Conservation (phyloP, 1,284 basidiomycete genomes). For the Inonotus obliquus region DNA sequence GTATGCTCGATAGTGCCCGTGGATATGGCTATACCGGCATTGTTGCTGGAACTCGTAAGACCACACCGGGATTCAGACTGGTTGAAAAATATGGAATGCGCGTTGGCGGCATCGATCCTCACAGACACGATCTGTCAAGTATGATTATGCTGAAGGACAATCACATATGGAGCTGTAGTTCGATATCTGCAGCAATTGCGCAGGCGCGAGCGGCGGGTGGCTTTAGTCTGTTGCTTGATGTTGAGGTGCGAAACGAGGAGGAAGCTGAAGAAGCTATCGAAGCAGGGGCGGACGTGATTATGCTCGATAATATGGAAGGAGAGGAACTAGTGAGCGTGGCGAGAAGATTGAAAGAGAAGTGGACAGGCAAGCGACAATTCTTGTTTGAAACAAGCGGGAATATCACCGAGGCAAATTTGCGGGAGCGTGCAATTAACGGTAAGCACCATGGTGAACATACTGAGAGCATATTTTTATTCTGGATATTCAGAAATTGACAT, state of each 20-base stretch:
- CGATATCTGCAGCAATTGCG: slow-evolving; percentile 84
- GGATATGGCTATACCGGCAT: slow-evolving; percentile 82
- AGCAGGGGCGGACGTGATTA: slow-evolving; percentile 95
- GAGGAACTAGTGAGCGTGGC: slow-evolving; percentile 66
- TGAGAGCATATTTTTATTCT: neutral
- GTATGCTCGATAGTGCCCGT: slow-evolving; percentile 77
- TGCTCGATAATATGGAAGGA: slow-evolving; percentile 96
- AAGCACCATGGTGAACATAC: slow-evolving; percentile 22
- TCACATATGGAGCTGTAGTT: slow-evolving; percentile 93
- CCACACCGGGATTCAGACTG: slow-evolving; percentile 95
- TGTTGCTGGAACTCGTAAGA: slow-evolving; percentile 96
- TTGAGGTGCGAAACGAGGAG: slow-evolving; percentile 85
- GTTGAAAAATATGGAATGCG: slow-evolving; percentile 99
- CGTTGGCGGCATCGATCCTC: slow-evolving; percentile 94
- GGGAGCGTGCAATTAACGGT: slow-evolving; percentile 73
- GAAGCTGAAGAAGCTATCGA: slow-evolving; percentile 96
- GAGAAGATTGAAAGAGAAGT: slow-evolving; percentile 67
- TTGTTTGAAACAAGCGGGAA: slow-evolving; percentile 90
- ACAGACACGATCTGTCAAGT: slow-evolving; percentile 93
- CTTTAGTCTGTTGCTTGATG: slow-evolving; percentile 90
- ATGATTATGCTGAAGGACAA: slow-evolving; percentile 99
- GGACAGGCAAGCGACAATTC: slow-evolving; percentile 77
- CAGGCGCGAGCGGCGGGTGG: slow-evolving; percentile 87
- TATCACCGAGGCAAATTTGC: slow-evolving; percentile 81
- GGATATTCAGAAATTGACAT: slow-evolving; percentile 81